Base-by-base conservation (phyloP, 2,329 filamentous ascomycete species). In the Arachnomyces sp. region DNA sequence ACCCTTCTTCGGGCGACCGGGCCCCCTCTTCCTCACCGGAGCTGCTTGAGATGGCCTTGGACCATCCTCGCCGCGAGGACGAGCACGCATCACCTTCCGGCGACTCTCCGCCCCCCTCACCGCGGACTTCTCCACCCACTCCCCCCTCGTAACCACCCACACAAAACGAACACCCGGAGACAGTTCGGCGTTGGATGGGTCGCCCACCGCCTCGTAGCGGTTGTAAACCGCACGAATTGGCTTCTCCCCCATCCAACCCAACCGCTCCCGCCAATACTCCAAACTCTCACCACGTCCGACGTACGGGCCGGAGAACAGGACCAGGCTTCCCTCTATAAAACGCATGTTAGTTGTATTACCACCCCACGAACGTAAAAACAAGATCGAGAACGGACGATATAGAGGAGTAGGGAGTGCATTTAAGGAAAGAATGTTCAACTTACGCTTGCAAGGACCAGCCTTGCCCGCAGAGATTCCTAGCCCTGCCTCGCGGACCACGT, bases 161-260 rank as follows among this genome's bases (percentile, higher is more conserved):
- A 42, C 32, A 32, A 42, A 48, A 13, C 46, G 39, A 25, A 15
- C 31, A 13, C 15, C 7, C 20, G 38, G 31, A 15, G 16, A 29
- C 13, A 17, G 18, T 1, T 38, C 34, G 2, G 18, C 9, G 17
- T 37, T 28, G 18, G 35, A 38, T 13, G 44, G 46, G 31, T 49
- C 31, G 28, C 46, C 46, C 14, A 43, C 37, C 15, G 46, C 46
- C 18, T 47, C 44, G n/a, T 45, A 49, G 17, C 44, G 46, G 38
- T 42, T n/a, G 39, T 36, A 43, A 28, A 43, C 16, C 14, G 18
- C 28, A n/a, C 39, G 42, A 31, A 4, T 7, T 31, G 25, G 16
- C 28, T 43, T 39, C 4, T 43, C 38, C 15, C 46, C 44, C 6
- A 39, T 12, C 46, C 46, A 49, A 13, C 46, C 46, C 28, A 49